Evolutionary conservation across 352 stramenopile genomes (phyloP), one percentile per base, ranked within the genome.

Genomic region (Phytophthora macrochlamydospora): DNA sequence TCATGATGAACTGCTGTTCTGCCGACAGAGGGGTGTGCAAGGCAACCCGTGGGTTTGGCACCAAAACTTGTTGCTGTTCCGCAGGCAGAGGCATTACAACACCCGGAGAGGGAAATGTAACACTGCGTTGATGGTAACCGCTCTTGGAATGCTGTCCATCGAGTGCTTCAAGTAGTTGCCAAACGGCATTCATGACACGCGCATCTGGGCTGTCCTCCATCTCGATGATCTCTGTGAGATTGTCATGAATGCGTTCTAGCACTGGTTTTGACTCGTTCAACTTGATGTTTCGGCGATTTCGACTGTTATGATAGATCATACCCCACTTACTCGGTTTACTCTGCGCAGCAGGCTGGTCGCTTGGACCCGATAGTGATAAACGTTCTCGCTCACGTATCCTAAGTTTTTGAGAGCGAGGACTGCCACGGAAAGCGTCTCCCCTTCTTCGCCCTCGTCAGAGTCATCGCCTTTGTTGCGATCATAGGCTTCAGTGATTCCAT

Each of bases 1-100:
- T 87, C 55, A 90, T 76, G 18, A 83, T 28, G 43, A 84, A 89
- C 48, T 89, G 77, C 65, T 90, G 83, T 50, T 92, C 83, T 1
- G 53, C 30, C 48, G 79, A 82, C 14, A 92, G 57, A 49, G 62
- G 56, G 30, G 66, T 76, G 18, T 35, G 59, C 4, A 76, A 54
- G 6, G 62, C 48, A 37, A 57, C n/a, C 31, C 68, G 63, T 40
- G 64, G 31, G 7, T 49, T 61, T 59, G 51, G 55, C 2, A 12
- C 24, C 7, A 32, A 3, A 28, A 59, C 11, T 13, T 63, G 56
- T 12, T 45, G 55, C 31, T 24, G 24, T 18, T 58, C 45, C 1
- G 42, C 7, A 49, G 44, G 56, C 43, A 57, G 40, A 32, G 44
- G 38, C 24, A 51, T 32, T 24, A 31, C 32, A 18, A 54, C 18